Base-by-base conservation (phyloP, 441 rosid species). In the Pelargonium cotyledonis region DNA sequence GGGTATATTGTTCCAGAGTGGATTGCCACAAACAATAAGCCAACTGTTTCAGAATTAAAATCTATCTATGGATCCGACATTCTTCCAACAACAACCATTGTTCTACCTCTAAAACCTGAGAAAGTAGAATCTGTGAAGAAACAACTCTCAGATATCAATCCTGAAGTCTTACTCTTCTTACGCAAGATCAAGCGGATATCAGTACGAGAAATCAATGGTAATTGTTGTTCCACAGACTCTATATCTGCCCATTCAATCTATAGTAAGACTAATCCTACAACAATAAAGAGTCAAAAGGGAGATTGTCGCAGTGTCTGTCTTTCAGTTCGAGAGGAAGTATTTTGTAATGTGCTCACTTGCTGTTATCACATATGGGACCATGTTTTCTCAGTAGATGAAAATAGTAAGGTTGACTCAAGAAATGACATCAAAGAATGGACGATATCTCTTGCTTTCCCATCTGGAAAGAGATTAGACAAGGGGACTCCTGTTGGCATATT, bases 161-260 rank as follows among this genome's bases (percentile, higher is more conserved):
- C 53, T 46, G 53, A 46, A 46, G 15, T 14, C 6, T 46, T 46
- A 14, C 53, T 46, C 53, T 46, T 46, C 15, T 46, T 46, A 46
- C 15, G 53, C 53, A 46, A 46, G 53, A 46, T 46, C 53, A 46
- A 46, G 53, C 53, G 53, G 53, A 46, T 46, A 46, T 46, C 53
- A 10, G 15, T 46, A 11, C 53, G 53, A 46, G 53, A 46, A 46
- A 46, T 14, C 15, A 46, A 14, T 46, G 14, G 53, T 46, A 46
- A 46, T 14, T 46, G 14, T 46, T 10, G 14, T 4, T 10, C 53
- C 15, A 46, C 15, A 11, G 15, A 46, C 53, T 46, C 53, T 46
- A 4, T 46, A 46, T 46, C 53, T 46, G 14, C 53, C n/a, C n/a
- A 10, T 46, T 11, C 15, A 10, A 10, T 46, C 53, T 46, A 11